Evolutionary conservation across 2,329 filamentous ascomycete species (phyloP).

Genomic region (Aspergillaceae sp.): DNA sequence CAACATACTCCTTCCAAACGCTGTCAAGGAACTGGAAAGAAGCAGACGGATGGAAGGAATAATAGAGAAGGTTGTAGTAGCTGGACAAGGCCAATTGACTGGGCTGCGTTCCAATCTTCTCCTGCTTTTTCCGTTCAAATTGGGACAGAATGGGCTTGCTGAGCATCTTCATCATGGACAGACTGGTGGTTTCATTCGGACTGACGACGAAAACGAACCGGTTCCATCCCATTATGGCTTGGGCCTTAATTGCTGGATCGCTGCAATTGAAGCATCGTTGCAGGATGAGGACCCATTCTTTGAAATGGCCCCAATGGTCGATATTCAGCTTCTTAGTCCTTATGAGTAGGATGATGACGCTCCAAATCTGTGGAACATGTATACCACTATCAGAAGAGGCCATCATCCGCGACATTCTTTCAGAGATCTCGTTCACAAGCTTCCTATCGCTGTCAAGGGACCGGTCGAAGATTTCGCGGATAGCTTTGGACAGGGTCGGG

Average conservation of each 20-base stretch:
- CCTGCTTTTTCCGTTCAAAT: conserved; percentile 55
- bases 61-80: conserved; percentile 75
- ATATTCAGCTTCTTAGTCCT: conserved; percentile 52
- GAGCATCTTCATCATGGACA: conserved; percentile 54
- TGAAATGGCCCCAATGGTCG: conserved; percentile 62
- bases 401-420: conserved; percentile 60
- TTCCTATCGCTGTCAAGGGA: conserved; percentile 46
- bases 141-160: conserved; percentile 61
- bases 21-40: conserved; percentile 58
- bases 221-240: conserved; percentile 80
- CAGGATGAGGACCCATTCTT: conserved; percentile 67
- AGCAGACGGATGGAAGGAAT: conserved; percentile 64
- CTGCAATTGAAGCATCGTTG: conserved; percentile 76
- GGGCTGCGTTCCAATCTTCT: conserved; percentile 38
- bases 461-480: conserved; percentile 47
- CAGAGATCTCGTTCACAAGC: conserved; percentile 62
- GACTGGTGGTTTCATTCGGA: conserved; percentile 50
- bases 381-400: conserved; percentile 49
- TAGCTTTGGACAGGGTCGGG: conserved; percentile 55
- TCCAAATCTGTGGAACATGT: conserved; percentile 82
- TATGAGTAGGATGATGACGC: conserved; percentile 68
- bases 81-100: conserved; percentile 58
- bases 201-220: conserved; percentile 68
- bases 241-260: conserved; percentile 60
- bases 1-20: conserved; percentile 71